phyloP scores from a whole-genome alignment of 1,139 yeast species.

The Scheffersomyces illinoinensis region DNA sequence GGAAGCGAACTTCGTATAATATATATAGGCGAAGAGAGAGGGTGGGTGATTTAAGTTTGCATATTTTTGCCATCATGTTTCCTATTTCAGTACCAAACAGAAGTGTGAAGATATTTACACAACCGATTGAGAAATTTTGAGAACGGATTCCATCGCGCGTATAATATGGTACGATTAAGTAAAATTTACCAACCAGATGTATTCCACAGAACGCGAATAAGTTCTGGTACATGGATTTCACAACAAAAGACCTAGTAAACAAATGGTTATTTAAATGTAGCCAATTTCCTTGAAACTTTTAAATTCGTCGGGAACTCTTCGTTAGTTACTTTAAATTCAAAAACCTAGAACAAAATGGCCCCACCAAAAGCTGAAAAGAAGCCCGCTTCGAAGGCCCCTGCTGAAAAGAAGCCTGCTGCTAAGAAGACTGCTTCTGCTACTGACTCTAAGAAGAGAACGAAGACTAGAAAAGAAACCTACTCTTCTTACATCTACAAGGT shows the following conservation, averaged over 20 bases:
- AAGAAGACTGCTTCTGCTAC: conserved; percentile 46
- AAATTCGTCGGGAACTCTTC: background rate
- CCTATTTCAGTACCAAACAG: background rate
- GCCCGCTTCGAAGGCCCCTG: conserved; percentile 32
- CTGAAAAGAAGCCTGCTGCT: conserved; percentile 34
- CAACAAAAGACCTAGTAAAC: background rate
- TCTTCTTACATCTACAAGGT: conserved; percentile 98
- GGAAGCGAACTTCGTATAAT: background rate
- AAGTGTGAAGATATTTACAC: background rate
- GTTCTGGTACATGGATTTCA: background rate
- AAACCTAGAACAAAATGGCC: conserved; percentile 21
- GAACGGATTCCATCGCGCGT: background rate
- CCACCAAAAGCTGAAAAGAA: conserved; percentile 32
- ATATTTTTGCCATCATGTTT: background rate
- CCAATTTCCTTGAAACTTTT: background rate
- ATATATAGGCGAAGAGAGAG: background rate
- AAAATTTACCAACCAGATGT: background rate
- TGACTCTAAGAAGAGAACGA: conserved; percentile 90
- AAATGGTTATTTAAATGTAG: background rate
- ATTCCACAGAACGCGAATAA: background rate
- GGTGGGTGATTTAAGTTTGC: no score
- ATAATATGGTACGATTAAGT: background rate
- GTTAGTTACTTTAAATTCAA: background rate
- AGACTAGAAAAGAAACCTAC: conserved; percentile 98
- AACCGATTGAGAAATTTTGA: background rate